phyloP scores from a whole-genome alignment of 2,329 filamentous ascomycete species.

The Penicillium griseofulvum region DNA sequence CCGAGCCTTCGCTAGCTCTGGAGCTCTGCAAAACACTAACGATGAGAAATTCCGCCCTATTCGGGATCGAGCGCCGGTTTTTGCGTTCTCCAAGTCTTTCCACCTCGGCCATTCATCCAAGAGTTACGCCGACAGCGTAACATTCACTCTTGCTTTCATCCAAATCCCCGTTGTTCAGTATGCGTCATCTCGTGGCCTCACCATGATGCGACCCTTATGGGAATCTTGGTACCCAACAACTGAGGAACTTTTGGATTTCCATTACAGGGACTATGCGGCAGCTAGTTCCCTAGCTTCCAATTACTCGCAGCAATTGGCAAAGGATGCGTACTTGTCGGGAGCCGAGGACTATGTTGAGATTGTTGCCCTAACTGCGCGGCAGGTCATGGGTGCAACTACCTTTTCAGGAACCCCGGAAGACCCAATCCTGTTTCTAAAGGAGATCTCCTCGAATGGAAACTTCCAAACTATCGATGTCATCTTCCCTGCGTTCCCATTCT shows the following conservation, averaged over 20 bases:
- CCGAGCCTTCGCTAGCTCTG: slow-evolving; percentile 66
- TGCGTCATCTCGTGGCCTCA: slow-evolving; percentile 71
- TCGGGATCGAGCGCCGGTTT: slow-evolving; percentile 76
- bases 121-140: slow-evolving; percentile 53
- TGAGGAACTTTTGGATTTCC: slow-evolving; percentile 67
- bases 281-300: slow-evolving; percentile 65
- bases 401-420: slow-evolving; percentile 69
- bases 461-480: slow-evolving; percentile 85
- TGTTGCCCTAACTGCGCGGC: slow-evolving; percentile 72
- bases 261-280: slow-evolving; percentile 70
- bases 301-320: slow-evolving; percentile 68
- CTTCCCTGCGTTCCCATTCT: slow-evolving; percentile 82
- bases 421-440: slow-evolving; percentile 76
- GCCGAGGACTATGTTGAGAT: slow-evolving; percentile 75
- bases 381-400: slow-evolving; percentile 75
- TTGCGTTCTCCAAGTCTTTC: slow-evolving; percentile 72
- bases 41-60: slow-evolving; percentile 68
- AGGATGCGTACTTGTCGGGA: slow-evolving; percentile 71
- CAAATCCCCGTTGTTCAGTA: slow-evolving; percentile 79
- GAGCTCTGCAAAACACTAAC: slow-evolving; percentile 63
- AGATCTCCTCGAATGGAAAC: slow-evolving; percentile 82
- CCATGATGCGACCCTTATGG: slow-evolving; percentile 77
- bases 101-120: slow-evolving; percentile 44
- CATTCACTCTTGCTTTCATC: slow-evolving; percentile 74
- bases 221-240: slow-evolving; percentile 66